Evolutionary conservation across 2,329 filamentous ascomycete genomes (phyloP).

Genomic region (Arthrobotrys iridis): DNA sequence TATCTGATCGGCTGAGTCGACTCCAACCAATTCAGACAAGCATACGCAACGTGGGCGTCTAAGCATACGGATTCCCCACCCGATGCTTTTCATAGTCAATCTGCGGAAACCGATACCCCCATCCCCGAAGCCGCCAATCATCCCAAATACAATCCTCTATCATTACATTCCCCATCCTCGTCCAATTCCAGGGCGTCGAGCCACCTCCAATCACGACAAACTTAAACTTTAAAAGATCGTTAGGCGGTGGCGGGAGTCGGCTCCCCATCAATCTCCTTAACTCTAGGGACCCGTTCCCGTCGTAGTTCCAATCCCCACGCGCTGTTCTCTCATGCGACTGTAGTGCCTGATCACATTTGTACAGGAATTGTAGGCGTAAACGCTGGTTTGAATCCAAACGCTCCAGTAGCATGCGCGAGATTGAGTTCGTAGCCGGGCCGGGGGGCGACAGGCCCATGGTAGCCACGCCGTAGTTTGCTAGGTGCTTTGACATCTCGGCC

Average conservation of each 20-base stretch:
- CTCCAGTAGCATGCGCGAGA: background rate
- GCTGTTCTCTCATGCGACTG: background rate
- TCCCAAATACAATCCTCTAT: conserved; percentile 36
- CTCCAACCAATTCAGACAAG: background rate
- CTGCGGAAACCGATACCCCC: conserved; percentile 29
- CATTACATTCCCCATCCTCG: conserved; percentile 3
- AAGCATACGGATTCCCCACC: too few relatives aligned
- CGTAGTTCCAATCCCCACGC: background rate
- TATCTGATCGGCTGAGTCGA: background rate
- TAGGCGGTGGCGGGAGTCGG: background rate
- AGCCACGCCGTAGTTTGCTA: background rate
- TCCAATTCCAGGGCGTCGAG: background rate
- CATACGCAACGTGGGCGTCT: too few relatives aligned
- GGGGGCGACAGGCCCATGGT: background rate
- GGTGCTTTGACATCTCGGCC: background rate
- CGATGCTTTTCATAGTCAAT: background rate
- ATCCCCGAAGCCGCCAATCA: conserved; percentile 29
- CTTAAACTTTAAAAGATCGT: background rate
- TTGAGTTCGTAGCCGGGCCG: background rate
- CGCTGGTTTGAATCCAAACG: background rate
- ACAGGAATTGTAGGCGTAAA: background rate
- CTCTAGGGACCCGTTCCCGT: background rate
- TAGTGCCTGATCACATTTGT: background rate
- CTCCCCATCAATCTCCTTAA: background rate
- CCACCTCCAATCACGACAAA: background rate